Evolutionary conservation across 2,329 filamentous ascomycete species (phyloP).

Genomic region (Penicillium brasilianum): DNA sequence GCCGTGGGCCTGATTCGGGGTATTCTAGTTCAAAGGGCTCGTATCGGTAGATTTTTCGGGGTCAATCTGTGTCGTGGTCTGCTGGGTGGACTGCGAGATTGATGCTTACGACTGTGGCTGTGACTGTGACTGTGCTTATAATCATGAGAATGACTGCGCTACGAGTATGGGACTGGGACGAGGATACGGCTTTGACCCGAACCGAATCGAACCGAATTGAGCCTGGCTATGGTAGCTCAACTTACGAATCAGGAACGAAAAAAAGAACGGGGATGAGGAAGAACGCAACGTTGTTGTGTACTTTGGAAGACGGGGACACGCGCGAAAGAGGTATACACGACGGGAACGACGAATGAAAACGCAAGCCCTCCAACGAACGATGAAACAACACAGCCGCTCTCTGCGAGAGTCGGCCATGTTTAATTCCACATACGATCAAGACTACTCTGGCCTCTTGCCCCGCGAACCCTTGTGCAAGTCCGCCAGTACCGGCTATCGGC

Average conservation of each 20-base stretch:
- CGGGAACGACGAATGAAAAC: background rate
- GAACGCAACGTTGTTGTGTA: background rate
- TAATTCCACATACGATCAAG: background rate
- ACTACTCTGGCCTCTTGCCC: background rate
- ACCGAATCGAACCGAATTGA: background rate
- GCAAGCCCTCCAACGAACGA: background rate
- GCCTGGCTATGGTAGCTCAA: background rate
- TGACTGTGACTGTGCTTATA: background rate
- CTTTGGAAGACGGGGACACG: background rate
- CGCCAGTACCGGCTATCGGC: background rate
- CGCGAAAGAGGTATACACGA: slow-evolving; percentile 1
- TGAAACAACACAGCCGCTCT: background rate
- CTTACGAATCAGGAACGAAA: background rate
- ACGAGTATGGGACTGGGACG: background rate
- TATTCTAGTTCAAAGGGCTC: slow-evolving; percentile 34
- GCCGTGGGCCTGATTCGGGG: slow-evolving; percentile 32
- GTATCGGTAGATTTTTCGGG: slow-evolving; percentile 7
- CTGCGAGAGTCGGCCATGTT: slow-evolving; percentile 5
- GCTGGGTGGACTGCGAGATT: slow-evolving; percentile 1
- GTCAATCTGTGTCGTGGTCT: background rate
- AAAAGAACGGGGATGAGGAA: background rate
- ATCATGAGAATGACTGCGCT: background rate
- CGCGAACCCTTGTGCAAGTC: too few relatives aligned
- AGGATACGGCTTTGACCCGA: background rate
- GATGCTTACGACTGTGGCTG: too few relatives aligned